Conservation (phyloP, 2,329 filamentous ascomycete species). For the Aaosphaeria arxii region DNA sequence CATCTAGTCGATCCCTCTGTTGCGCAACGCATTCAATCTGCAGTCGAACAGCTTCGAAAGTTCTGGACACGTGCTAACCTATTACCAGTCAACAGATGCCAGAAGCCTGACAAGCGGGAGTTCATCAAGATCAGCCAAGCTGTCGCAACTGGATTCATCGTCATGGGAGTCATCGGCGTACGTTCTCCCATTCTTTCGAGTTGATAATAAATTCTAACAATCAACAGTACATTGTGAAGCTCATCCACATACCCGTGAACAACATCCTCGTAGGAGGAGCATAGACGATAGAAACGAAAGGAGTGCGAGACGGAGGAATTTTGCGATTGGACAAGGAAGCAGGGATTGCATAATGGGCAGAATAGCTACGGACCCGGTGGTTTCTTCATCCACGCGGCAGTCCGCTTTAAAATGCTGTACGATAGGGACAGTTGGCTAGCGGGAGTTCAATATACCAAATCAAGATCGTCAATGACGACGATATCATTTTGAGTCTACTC, state of each 20-base stretch:
- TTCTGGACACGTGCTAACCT: no score
- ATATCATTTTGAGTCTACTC: no score
- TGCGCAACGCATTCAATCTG: no score
- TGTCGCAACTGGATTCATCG: conserved; percentile 52
- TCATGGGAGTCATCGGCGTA: conserved; percentile 54
- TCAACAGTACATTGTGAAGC: conserved; percentile 38
- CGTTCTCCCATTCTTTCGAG: conserved; percentile 22
- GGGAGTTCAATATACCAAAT: conserved; percentile 37
- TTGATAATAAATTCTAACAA: neutral
- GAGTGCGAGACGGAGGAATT: neutral
- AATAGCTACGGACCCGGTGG: no score
- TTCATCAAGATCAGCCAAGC: conserved; percentile 49
- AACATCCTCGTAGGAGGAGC: conserved; percentile 50
- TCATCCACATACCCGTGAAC: conserved; percentile 54
- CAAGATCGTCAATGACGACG: conserved; percentile 1
- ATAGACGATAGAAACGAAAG: conserved; percentile 14
- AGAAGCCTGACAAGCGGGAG: conserved; percentile 42
- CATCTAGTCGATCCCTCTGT: no score
- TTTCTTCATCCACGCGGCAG: neutral
- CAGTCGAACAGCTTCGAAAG: no score
- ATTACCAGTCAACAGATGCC: conserved; percentile 43
- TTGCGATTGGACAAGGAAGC: neutral
- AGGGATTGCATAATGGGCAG: no score
- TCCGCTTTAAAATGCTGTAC: conserved; percentile 26
- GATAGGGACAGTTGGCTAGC: conserved; percentile 29